A percentile compares a stretch with the other conserved stretches of the same genome.
phyloP scores from a whole-genome alignment of 2,329 filamentous ascomycete species.

The Ophiocordyceps camponoti-rufipedis region DNA sequence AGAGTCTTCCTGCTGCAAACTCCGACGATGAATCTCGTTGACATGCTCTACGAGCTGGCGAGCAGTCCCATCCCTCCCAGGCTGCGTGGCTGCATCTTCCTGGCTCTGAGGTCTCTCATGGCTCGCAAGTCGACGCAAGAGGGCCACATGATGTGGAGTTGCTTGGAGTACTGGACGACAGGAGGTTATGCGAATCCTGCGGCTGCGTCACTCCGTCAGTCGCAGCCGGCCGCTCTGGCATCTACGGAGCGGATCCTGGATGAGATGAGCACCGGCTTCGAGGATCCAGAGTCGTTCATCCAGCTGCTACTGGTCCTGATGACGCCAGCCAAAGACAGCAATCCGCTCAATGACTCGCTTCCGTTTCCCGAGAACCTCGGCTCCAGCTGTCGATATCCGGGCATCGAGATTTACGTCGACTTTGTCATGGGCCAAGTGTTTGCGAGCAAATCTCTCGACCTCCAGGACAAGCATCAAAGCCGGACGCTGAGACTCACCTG shows the following conservation, averaged over 20 bases:
- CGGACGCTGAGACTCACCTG: slow-evolving; percentile 62
- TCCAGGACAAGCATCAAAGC: slow-evolving; percentile 48
- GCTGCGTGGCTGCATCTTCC: slow-evolving; percentile 69
- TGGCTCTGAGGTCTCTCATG: slow-evolving; percentile 57
- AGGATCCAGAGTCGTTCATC: slow-evolving; percentile 73
- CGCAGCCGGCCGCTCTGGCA: slow-evolving; percentile 15
- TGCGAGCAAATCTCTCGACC: slow-evolving; percentile 43
- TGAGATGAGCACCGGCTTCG: slow-evolving; percentile 60
- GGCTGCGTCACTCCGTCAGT: slow-evolving; percentile 13
- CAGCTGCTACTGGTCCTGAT: slow-evolving; percentile 57
- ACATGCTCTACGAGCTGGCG: slow-evolving; percentile 61
- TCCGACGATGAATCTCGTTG: slow-evolving; percentile 47
- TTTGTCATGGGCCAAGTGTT: slow-evolving; percentile 72
- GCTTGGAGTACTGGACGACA: slow-evolving; percentile 63
- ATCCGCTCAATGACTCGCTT: slow-evolving; percentile 51
- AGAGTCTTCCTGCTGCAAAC: slow-evolving; percentile 55
- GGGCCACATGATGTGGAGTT: slow-evolving; percentile 60
- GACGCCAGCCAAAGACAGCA: slow-evolving; percentile 41
- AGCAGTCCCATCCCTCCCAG: slow-evolving; percentile 59
- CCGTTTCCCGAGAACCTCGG: slow-evolving; percentile 81
- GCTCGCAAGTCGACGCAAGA: slow-evolving; percentile 51
- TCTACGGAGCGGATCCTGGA: slow-evolving; percentile 50
- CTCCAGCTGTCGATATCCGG: slow-evolving; percentile 53
- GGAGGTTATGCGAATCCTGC: slow-evolving; percentile 30
- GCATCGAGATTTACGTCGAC: slow-evolving; percentile 85